Base-by-base conservation (phyloP, 1,284 basidiomycete genomes). In the Melampsora medusae region DNA sequence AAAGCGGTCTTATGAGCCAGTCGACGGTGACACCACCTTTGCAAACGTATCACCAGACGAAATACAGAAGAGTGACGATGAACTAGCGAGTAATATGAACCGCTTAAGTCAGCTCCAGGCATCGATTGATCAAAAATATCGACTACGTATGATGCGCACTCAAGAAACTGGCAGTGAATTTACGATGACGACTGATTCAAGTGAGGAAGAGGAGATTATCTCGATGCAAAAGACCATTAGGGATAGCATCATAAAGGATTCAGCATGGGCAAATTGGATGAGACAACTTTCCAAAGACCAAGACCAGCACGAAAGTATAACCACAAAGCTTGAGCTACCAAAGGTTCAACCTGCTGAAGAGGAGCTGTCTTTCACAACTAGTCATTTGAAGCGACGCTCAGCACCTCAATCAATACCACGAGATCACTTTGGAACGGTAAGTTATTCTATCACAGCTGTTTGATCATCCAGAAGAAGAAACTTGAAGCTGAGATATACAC, bases 371-470 rank as follows among this genome's bases (percentile, higher is more conserved):
- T 59, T 59, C 14, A 31, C 42, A 62, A 61, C 31, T 14, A 59
- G 22, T 35, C 38, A 31, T n/a, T 72, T 72, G 48, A 28, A 50
- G 46, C 62, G 53, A 61, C 38, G 69, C 5, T 62, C 59, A 42
- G 38, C 69, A 19, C 60, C 69, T 22, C 35, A 72, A 65, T 35
- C 46, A 48, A 65, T 72, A 6, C 69, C 69, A 49, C 10, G 56
- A 35, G 48, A 72, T 33, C 69, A 53, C 61, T 72, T 72, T 72
- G 38, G 25, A 14, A 65, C 69, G n/a, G 69, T 72, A 53, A 72
- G 69, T 42, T 10, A n/a, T 59, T 59, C 9, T 59, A 9, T 59
- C n/a, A 7, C n/a, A 14, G 17, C 28, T 2, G n/a, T 22, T 28
- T 2, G n/a, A 14, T 59, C 28, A n/a, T 22, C 53, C 7, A 59